Evolutionary conservation across 2,329 filamentous ascomycete genomes (phyloP), one percentile per base, ranked within the genome.

Genomic region (Beauveria australis): DNA sequence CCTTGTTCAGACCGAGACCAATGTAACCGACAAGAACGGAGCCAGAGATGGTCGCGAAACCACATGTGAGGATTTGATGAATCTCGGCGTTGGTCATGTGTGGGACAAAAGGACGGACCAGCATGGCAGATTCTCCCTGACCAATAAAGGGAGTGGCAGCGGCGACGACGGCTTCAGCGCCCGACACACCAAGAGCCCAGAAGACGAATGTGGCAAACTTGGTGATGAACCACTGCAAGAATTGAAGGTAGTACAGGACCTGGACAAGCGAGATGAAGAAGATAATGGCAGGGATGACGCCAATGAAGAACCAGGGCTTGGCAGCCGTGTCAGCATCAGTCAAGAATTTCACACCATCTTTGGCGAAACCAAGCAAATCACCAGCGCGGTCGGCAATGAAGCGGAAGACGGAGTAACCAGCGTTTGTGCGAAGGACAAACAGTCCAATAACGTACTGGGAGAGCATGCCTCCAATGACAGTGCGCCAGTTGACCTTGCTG

Each of bases 181-280:
- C 92, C 5, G 91, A 96, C 6, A 96, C 91, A 56, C 85, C 83
- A 75, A 97, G 87, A 49, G 80, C 82, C 89, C 91, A 96, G 83
- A 93, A 95, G 81, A 97, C 95, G 75, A 96, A 92, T 56, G 84
- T 82, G 62, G 92, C 91, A 67, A 94, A 90, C 75, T 96, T 96
- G 66, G 81, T 79, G 69, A 96, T 85, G 75, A 92, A 91, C 92
- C 92, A 96, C 75, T 96, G 92, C 58, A 96, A 77, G 64, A 92
- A 79, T 2, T 89, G 89, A 67, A 86, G 80, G 78, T 92, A 89
- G 78, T 90, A 95, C 48, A 95, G 75, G 16, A 96, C 83, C 74
- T 95, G 89, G 28, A 96, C 91, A n/a, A 96, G 80, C 1, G 92
- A 86, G 62, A 96, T 89, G 84, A 97, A 96, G 84, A 96, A 97